These are phyloP conservation scores for Trypanosoma congolense DNA, from an alignment of 208 protist genomes.

Conservation along the genomic window DNA sequence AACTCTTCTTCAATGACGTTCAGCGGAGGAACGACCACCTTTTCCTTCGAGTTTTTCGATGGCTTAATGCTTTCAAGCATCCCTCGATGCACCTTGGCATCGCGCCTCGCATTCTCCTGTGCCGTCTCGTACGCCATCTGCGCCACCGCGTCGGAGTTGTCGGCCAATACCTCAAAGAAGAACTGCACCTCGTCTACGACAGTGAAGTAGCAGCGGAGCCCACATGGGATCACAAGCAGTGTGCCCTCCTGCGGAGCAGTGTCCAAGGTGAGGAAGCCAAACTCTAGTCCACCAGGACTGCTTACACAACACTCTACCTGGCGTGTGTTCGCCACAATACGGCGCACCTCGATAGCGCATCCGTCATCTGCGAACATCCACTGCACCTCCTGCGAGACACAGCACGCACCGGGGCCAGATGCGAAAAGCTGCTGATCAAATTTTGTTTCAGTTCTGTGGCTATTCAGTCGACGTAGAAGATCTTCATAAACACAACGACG, in stretches of 20 bases:
- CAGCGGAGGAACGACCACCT: constrained; percentile 36
- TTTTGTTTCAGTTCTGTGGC: constrained; percentile 3
- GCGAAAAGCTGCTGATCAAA: constrained; percentile 38
- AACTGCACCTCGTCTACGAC: constrained; percentile 30
- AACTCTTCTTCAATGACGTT: constrained; percentile 44
- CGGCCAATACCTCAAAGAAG: constrained; percentile 54
- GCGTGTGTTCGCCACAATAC: constrained; percentile 49
- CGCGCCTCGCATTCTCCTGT: constrained; percentile 38
- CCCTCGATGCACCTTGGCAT: constrained; percentile 56
- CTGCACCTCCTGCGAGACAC: constrained; percentile 44
- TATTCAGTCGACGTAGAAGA: constrained; percentile 16
- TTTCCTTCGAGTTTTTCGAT: constrained; percentile 20
- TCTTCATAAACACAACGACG: constrained; percentile 63
- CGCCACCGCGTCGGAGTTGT: constrained; percentile 54
- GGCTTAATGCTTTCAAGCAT: constrained; percentile 23
- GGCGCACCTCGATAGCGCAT: constrained; percentile 49
- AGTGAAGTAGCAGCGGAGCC: constrained; percentile 36
- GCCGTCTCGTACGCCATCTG: constrained; percentile 31
- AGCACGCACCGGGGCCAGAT: constrained; percentile 26
- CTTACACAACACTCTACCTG: constrained; percentile 42
- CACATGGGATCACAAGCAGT: constrained; percentile 28
- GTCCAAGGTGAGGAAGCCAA: constrained; percentile 39
- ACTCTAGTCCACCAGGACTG: constrained; percentile 20
- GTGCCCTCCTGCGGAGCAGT: constrained; percentile 2
- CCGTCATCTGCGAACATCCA: constrained; percentile 65